Evolutionary conservation across 371 early-diverging fungal genomes (phyloP), one percentile per base, ranked within the genome.

Genomic region (Apophysomyces ossiformis): DNA sequence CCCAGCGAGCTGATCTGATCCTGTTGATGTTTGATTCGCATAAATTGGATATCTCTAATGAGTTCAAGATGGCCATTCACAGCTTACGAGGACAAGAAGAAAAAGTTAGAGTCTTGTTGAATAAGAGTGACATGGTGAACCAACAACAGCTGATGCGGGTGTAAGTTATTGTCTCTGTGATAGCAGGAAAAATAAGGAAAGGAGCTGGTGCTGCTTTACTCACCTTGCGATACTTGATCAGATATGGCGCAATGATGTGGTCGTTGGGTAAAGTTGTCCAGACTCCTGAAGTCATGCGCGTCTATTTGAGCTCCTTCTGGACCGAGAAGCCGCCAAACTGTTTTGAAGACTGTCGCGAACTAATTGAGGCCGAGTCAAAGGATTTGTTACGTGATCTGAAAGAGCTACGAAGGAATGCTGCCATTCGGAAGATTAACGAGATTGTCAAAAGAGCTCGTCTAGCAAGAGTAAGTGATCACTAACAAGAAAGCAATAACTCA

Each of bases 191-290:
- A 26, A 26, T 26, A 26, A 26, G 32, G 2, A 26, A 26, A 26
- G 32, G 32, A 26, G 1, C 32, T 26, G 32, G 32, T 45, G 13
- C 9, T 36, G 16, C 54, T 59, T 38, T 36, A n/a, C 21, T 35
- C 12, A 9, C 18, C 41, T 46, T 39, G 11, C 5, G 56, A 15
- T n/a, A 18, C n/a, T 37, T 9, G 46, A 32, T 11, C 64, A 87
- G 90, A 0, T 92, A 93, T 69, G 96, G 96, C 63, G 96, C 96
- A 11, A 77, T 95, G 79, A 95, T 95, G 96, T 95, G 95, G 95
- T 93, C 95, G 26, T 82, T 95, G 11, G 96, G 96, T 58, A 93
- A 92, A 72, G 94, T 96, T 1, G 83, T 95, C 5, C 85, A 90
- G 46, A 92, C 94, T 0, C 96, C 96, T 37, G 96, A 95, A 76